Evolutionary conservation across 1,284 basidiomycete genomes (phyloP), one percentile per base, ranked within the genome.

Genomic region (Grifola frondosa): DNA sequence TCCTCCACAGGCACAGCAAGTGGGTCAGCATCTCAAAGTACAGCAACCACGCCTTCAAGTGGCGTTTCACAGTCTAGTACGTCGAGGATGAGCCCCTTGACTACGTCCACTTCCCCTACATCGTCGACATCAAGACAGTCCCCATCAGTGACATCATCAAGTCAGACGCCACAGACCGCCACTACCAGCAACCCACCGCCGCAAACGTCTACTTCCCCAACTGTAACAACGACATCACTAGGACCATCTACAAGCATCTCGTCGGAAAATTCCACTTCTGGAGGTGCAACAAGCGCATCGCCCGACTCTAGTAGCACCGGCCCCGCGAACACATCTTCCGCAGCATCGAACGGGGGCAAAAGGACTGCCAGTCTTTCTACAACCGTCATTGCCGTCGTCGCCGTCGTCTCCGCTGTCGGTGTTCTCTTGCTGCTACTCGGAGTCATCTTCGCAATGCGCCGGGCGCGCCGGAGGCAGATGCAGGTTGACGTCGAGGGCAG

Each of bases 341-440:
- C 42, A 24, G 17, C 31, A 3, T 40, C 42, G 6, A 30, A 37
- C 32, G 28, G 28, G 26, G 30, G 12, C 12, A 11, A 17, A 5
- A 40, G 15, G 30, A 15, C 22, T 21, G 37, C 39, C 8, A 53
- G 47, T 2, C 45, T 59, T 9, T 50, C 60, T 15, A 52, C 51
- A n/a, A 39, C 56, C n/a, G 40, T 60, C 11, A 59, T 64, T 37
- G 60, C 57, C 37, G 50, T 52, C 36, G 53, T 63, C 20, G 53
- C 58, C 6, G 48, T 60, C 20, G 28, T 54, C 21, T 58, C 61
- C 37, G 53, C 54, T 15, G 33, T 62, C 15, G 48, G 49, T 29
- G 42, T 60, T 12, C 40, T 63, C 22, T 50, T 49, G 7, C 42
- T 62, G 9, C 47, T 58, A n/a, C 48, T 24, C 13, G 50, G 47